Evolutionary conservation across 805 yeast species (phyloP).

Genomic region (Candida piceae): DNA sequence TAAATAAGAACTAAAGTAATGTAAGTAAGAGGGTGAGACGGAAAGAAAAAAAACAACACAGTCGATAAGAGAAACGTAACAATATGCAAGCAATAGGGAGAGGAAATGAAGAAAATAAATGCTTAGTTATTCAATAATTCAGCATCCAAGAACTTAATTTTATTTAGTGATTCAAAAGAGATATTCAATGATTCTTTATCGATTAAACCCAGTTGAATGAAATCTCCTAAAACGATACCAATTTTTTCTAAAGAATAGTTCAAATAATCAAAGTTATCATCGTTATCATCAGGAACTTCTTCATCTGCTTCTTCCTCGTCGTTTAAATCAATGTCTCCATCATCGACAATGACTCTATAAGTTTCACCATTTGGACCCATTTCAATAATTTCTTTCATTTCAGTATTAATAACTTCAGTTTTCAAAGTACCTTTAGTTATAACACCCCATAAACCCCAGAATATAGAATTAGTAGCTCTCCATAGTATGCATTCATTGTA

Average conservation of each 20-base stretch:
- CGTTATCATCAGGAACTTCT: constrained; percentile 27
- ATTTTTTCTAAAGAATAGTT: constrained; percentile 73
- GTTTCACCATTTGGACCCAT: constrained; percentile 55
- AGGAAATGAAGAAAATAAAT: background rate
- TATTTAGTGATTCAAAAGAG: constrained; percentile 27
- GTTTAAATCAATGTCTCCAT: constrained; percentile 21
- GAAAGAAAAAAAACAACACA: no score
- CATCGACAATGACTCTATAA: constrained; percentile 33
- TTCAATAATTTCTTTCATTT: constrained; percentile 30
- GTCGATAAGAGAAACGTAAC: no score
- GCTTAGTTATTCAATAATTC: constrained; percentile 17
- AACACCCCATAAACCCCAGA: constrained; percentile 92
- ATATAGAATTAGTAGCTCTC: constrained; percentile 74
- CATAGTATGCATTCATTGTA: constrained; percentile 66
- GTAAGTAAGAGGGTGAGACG: no score
- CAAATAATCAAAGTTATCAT: constrained; percentile 73
- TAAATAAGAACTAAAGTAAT: no score
- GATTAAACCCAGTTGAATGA: constrained; percentile 54
- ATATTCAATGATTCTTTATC: constrained; percentile 22
- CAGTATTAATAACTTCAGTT: background rate
- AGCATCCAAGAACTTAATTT: constrained; percentile 40
- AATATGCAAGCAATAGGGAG: background rate
- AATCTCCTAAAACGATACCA: constrained; percentile 68
- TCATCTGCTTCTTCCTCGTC: constrained; percentile 26
- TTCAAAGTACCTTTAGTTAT: constrained; percentile 33